These are phyloP conservation scores for Brassica nigra DNA, from an alignment of 345 rosid genomes.

Conservation along the genomic window DNA sequence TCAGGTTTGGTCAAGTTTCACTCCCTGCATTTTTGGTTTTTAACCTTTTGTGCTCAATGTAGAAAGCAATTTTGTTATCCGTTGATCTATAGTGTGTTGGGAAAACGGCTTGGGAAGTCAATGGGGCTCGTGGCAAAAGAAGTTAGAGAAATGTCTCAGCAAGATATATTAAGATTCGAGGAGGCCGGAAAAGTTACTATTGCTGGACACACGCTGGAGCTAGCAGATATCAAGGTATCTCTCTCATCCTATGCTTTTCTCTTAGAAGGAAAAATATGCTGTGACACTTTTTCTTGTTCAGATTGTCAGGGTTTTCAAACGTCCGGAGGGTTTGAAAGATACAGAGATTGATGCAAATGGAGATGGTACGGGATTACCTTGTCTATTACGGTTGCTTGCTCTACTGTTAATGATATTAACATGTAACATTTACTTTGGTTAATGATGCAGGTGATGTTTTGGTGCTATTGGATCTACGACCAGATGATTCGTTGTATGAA, in stretches of 20 bases:
- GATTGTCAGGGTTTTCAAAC: conserved; percentile 83
- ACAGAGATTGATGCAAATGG: conserved; percentile 89
- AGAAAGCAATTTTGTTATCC: conserved; percentile 29
- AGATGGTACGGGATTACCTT: conserved; percentile 57
- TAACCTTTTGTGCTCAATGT: conserved; percentile 1
- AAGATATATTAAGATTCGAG: conserved; percentile 77
- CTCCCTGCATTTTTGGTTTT: background rate
- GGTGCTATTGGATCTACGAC: conserved; percentile 82
- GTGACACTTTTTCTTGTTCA: conserved; percentile 36
- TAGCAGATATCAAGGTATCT: conserved; percentile 77
- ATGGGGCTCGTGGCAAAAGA: conserved; percentile 83
- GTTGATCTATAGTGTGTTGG: conserved; percentile 54
- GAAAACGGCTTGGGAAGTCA: conserved; percentile 92
- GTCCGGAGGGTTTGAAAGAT: conserved; percentile 78
- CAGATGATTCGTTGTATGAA: conserved; percentile 85
- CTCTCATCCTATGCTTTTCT: background rate
- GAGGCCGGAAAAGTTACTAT: conserved; percentile 73
- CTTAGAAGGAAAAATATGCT: conserved; percentile 8
- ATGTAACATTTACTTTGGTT: conserved; percentile 1
- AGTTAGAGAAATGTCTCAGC: conserved; percentile 84
- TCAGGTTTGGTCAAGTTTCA: conserved; percentile 57
- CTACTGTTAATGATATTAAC: background rate
- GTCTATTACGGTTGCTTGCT: background rate
- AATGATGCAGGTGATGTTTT: conserved; percentile 80
- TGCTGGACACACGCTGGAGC: conserved; percentile 65